Percentiles rank a stretch among this genome's conserved stretches.
phyloP scores from a whole-genome alignment of 495 filamentous ascomycete genomes.

The Thermochaetoides thermophila region DNA sequence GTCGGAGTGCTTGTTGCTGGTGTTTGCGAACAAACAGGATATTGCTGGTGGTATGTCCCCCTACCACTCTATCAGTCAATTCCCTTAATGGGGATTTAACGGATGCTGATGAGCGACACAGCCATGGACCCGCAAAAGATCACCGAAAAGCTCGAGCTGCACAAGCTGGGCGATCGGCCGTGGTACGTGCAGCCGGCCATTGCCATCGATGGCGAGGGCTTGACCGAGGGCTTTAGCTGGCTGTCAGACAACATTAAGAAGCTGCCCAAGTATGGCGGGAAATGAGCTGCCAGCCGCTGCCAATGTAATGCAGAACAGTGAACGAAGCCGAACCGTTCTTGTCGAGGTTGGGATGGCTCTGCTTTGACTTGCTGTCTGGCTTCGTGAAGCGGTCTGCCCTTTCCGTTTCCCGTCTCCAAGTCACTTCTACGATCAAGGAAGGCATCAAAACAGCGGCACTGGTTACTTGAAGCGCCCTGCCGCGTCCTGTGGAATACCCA shows the following conservation, averaged over 20 bases:
- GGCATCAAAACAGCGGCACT: too few species aligned
- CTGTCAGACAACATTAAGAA: constrained; percentile 89
- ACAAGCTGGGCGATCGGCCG: constrained; percentile 74
- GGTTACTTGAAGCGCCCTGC: too few species aligned
- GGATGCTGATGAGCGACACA: constrained; percentile 18
- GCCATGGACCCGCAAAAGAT: constrained; percentile 80
- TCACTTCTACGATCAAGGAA: too few species aligned
- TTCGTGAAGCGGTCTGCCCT: too few species aligned
- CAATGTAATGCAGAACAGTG: not conserved
- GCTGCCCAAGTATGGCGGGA: constrained; percentile 38
- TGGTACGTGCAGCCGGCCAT: constrained; percentile 96
- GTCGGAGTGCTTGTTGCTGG: constrained; percentile 85
- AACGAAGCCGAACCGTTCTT: too few species aligned
- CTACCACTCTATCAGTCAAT: not conserved
- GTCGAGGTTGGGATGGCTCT: too few species aligned
- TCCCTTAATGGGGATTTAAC: not conserved
- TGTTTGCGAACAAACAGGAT: constrained; percentile 99
- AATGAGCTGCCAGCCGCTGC: constrained; percentile 14
- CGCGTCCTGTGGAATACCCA: too few species aligned
- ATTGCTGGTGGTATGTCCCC: constrained; percentile 55
- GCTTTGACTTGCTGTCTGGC: too few species aligned
- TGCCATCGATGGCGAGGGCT: constrained; percentile 82
- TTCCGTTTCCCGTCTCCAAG: too few species aligned
- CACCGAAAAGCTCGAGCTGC: constrained; percentile 69
- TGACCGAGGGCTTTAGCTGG: constrained; percentile 88